Conservation (phyloP, 257 asterid species). For the Penstemon barbatus region DNA sequence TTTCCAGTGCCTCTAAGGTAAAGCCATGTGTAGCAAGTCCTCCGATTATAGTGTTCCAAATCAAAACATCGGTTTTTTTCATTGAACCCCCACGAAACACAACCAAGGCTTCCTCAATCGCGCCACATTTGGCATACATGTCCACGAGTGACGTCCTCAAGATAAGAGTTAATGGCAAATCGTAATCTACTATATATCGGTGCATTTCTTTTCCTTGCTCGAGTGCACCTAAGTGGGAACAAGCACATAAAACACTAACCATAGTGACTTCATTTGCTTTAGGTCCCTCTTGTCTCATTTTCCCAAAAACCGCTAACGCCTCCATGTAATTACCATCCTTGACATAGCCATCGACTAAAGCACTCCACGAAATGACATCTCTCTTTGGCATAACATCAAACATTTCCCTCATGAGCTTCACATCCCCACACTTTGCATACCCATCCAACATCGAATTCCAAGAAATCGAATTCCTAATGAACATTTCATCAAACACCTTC, state of each 20-base stretch:
- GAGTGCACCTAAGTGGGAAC: conserved; percentile 76
- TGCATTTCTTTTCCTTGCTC: conserved; percentile 70
- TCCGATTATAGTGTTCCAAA: conserved; percentile 79
- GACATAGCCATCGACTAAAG: conserved; percentile 75
- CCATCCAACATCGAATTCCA: conserved; percentile 83
- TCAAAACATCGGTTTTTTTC: conserved; percentile 48
- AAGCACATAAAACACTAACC: conserved; percentile 72
- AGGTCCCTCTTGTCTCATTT: conserved; percentile 44
- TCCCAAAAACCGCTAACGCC: conserved; percentile 49
- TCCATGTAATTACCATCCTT: conserved; percentile 50
- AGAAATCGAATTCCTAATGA: conserved; percentile 53
- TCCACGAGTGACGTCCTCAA: conserved; percentile 69
- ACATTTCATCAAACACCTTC: conserved; percentile 70
- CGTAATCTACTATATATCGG: conserved; percentile 39
- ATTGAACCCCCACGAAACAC: conserved; percentile 47
- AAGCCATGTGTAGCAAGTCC: conserved; percentile 84
- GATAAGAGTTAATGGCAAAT: conserved; percentile 47
- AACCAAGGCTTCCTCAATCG: conserved; percentile 54
- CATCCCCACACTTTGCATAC: conserved; percentile 65
- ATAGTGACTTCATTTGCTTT: conserved; percentile 72
- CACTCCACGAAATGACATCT: conserved; percentile 85
- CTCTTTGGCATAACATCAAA: conserved; percentile 66
- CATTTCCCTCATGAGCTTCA: conserved; percentile 49
- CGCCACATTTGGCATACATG: conserved; percentile 85
- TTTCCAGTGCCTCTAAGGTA: conserved; percentile 41